Percentiles rank a stretch among this genome's conserved stretches.
Evolutionary conservation across 306 rosid genomes (phyloP).

Genomic region (Potentilla sterilis): DNA sequence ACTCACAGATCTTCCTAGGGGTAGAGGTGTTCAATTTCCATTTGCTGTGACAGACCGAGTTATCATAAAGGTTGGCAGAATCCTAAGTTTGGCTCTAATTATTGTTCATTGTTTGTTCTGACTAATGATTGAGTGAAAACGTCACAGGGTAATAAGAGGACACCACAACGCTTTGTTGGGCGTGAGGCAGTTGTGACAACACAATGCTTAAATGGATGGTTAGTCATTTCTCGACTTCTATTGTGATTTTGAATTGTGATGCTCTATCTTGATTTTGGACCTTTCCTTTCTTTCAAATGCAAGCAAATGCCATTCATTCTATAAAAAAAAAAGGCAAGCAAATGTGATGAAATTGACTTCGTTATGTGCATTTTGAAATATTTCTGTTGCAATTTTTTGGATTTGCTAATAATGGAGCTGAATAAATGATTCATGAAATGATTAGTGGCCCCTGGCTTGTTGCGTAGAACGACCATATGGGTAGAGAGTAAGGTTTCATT

Average conservation of each 20-base stretch:
- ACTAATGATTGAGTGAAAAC: constrained; percentile 33
- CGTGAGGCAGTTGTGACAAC: constrained; percentile 98
- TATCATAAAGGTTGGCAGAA: constrained; percentile 71
- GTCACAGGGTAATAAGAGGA: constrained; percentile 94
- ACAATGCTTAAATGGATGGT: constrained; percentile 99
- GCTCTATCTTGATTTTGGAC: background rate
- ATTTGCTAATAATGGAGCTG: background rate
- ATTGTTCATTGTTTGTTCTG: constrained; percentile 14
- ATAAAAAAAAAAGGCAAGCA: background rate
- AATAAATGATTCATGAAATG: background rate
- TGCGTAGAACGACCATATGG: background rate
- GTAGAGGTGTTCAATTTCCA: constrained; percentile 96
- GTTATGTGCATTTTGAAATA: background rate
- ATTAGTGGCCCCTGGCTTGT: background rate
- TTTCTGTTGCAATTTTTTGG: background rate
- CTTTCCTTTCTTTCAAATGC: background rate
- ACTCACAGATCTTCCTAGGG: constrained; percentile 61
- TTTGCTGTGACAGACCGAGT: constrained; percentile 91
- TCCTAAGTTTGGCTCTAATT: constrained; percentile 4
- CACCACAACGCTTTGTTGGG: constrained; percentile 95
- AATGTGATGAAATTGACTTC: background rate
- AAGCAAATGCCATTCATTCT: background rate
- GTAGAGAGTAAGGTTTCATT: background rate
- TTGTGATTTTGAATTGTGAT: background rate
- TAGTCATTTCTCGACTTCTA: constrained; percentile 30